Base-by-base conservation (phyloP, 2,329 filamentous ascomycete species). In the Sporothrix schenckii region DNA sequence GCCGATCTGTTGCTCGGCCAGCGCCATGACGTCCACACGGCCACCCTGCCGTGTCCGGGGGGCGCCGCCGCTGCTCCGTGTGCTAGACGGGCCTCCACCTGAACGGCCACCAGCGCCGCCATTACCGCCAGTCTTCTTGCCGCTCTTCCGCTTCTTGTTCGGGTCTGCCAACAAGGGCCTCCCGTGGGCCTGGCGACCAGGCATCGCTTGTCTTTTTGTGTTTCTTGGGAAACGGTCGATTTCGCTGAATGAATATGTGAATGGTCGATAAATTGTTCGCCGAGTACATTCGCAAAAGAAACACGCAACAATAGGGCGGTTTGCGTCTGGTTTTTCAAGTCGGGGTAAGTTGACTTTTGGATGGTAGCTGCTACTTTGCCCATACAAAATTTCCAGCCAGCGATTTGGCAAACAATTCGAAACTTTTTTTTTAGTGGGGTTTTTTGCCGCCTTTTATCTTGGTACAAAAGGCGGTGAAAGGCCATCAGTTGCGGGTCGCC, bases 121-220 rank as follows among this genome's bases (percentile, higher is more conserved):
- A n/a, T 60, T 60, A 27, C 47, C 56, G 11, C 68, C 68, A 24
- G 30, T 19, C 67, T 27, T 66, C 47, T 63, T 54, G 44, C 53
- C n/a, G 82, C 78, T 73, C 85, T 72, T 80, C 78, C 58, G 79
- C 68, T 76, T 76, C 71, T 74, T 76, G 70, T 71, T 69, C 24
- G 73, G 72, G 72, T 72, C 63, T 13, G 81, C 77, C 73, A 85
- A 77, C 27, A 88, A 78, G 24, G 86, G 79, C 74, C 86, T 79
- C 47, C 87, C 87, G 77, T 88, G 86, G 58, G 86, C 80, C 80
- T 88, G 86, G 73, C 86, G 83, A 77, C 87, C 86, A 24, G 85
- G 83, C 86, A 88, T 88, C 52, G 39, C 9, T 56, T 9, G 53
- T 27, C 11, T 21, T 21, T 66, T 34, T 65, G 21, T 19, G 21